phyloP scores from a whole-genome alignment of 75 land plant species.

The Larix kaempferi region DNA sequence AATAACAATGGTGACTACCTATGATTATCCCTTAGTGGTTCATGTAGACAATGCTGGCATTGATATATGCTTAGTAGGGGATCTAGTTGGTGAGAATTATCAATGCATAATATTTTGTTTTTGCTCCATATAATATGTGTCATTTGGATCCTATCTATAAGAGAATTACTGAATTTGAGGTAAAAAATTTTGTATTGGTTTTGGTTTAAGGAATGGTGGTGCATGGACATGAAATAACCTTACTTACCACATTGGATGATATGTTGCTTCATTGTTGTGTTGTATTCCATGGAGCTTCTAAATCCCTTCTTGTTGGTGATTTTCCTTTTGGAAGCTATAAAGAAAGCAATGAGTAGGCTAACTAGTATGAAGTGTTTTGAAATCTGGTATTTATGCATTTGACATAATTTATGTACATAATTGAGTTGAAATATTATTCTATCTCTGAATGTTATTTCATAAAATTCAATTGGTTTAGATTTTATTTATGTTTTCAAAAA shows the following conservation, averaged over 20 bases:
- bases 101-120: neutral
- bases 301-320: constrained; percentile 86
- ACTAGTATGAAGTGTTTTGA: neutral
- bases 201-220: constrained; percentile 66
- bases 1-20: constrained; percentile 86
- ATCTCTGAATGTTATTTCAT: too few species aligned
- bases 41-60: constrained; percentile 86
- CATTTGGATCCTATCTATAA: neutral
- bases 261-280: constrained; percentile 92
- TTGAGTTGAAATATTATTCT: too few species aligned
- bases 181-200: neutral
- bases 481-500: neutral
- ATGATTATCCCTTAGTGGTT: constrained; percentile 91
- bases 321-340: constrained; percentile 90
- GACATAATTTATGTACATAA: neutral
- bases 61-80: constrained; percentile 81
- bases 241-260: constrained; percentile 82
- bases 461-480: neutral
- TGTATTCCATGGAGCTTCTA: constrained; percentile 77
- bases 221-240: constrained; percentile 94
- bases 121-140: neutral
- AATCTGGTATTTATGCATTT: neutral
- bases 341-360: constrained; percentile 63
- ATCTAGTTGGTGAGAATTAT: constrained; percentile 56
- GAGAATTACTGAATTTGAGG: neutral